These are phyloP conservation scores for Deinandra increscens DNA, from an alignment of 129 eudicot genomes.

Conservation along the genomic window DNA sequence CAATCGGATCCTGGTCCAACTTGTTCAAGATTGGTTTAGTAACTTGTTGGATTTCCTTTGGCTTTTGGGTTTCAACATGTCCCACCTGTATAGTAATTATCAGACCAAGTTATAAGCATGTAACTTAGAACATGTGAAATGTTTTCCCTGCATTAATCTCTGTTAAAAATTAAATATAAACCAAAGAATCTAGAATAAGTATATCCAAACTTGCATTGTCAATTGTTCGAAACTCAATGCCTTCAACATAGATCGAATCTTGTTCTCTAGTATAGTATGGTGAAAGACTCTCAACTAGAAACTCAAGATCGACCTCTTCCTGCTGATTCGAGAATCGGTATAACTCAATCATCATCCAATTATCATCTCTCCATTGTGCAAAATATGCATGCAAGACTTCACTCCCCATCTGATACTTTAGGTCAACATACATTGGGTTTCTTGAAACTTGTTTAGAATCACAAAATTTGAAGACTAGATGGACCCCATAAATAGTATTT, in stretches of 20 bases:
- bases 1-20: background rate
- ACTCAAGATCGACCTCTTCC: too few species aligned
- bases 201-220: too few species aligned
- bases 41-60: background rate
- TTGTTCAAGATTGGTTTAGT: background rate
- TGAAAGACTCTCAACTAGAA: too few species aligned
- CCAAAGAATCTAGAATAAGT: background rate
- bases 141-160: too few species aligned
- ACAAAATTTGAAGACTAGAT: constrained; percentile 20
- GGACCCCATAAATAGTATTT: background rate
- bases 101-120: too few species aligned
- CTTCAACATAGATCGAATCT: too few species aligned
- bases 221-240: too few species aligned
- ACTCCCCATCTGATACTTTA: background rate
- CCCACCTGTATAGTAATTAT: background rate
- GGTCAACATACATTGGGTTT: constrained; percentile 16
- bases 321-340: background rate
- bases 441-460: background rate
- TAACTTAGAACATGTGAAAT: background rate
- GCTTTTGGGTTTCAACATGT: background rate
- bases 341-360: constrained; percentile 26
- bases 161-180: too few species aligned
- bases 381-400: constrained; percentile 19
- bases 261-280: too few species aligned
- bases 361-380: constrained; percentile 17